Conservation (phyloP, 176 grass and related monocot species). For the Rhynchospora tenuis region DNA sequence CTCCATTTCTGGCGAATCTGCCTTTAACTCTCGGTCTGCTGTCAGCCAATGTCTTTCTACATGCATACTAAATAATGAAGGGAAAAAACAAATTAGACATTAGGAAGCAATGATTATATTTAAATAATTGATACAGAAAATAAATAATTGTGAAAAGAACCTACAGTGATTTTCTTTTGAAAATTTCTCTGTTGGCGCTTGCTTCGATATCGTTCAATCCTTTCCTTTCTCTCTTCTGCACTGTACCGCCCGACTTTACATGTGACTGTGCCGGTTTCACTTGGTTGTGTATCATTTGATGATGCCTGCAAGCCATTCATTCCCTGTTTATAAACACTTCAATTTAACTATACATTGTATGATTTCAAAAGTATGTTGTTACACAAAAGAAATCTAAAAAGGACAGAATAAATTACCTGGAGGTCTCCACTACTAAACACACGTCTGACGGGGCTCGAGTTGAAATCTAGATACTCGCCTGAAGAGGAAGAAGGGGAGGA, state of each 20-base stretch:
- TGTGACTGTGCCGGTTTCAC: slow-evolving; percentile 39
- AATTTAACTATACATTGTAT: slow-evolving; percentile 1
- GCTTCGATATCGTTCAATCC: slow-evolving; percentile 54
- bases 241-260: slow-evolving; percentile 58
- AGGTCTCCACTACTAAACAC: slow-evolving; percentile 88
- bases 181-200: slow-evolving; percentile 75
- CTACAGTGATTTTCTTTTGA: slow-evolving; percentile 92
- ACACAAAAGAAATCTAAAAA: background rate
- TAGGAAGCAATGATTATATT: background rate
- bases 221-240: slow-evolving; percentile 65
- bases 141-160: background rate
- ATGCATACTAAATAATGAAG: slow-evolving; percentile 56
- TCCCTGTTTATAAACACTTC: slow-evolving; percentile 35
- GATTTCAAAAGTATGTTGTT: background rate
- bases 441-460: slow-evolving; percentile 44
- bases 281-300: slow-evolving; percentile 31
- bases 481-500: slow-evolving; percentile 63
- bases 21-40: slow-evolving; percentile 86
- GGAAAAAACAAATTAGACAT: background rate
- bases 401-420: slow-evolving; percentile 33
- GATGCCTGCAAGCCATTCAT: slow-evolving; percentile 42
- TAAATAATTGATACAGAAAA: background rate
- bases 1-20: slow-evolving; percentile 79
- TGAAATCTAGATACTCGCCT: slow-evolving; percentile 52
- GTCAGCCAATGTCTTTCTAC: slow-evolving; percentile 90